phyloP scores from a whole-genome alignment of 2,329 filamentous ascomycete genomes.

The Penicillium sp. region DNA sequence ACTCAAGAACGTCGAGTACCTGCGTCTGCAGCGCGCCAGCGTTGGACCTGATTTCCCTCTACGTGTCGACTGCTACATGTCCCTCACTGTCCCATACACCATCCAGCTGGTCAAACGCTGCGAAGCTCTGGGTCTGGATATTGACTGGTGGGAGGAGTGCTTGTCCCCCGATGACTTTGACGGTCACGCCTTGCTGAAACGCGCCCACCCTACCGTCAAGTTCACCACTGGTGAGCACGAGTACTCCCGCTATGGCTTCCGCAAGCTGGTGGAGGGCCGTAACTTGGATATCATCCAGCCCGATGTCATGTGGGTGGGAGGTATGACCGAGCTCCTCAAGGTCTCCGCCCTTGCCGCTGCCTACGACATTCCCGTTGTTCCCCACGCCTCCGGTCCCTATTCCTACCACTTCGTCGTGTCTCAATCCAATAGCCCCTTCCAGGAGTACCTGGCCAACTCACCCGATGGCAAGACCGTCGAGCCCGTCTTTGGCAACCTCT shows the following conservation, averaged over 20 bases:
- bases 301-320: constrained; percentile 97
- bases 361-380: constrained; percentile 92
- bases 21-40: constrained; percentile 79
- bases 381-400: constrained; percentile 92
- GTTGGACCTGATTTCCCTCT: constrained; percentile 90
- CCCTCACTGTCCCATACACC: constrained; percentile 86
- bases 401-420: constrained; percentile 96
- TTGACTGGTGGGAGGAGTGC: constrained; percentile 98
- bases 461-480: constrained; percentile 86
- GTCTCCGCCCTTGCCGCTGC: constrained; percentile 86
- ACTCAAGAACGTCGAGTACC: constrained; percentile 86
- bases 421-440: constrained; percentile 90
- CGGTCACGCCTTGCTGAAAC: constrained; percentile 86
- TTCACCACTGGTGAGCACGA: constrained; percentile 97
- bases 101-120: constrained; percentile 87
- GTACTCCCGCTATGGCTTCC: constrained; percentile 91
- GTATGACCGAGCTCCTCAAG: constrained; percentile 87
- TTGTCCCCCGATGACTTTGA: constrained; percentile 89
- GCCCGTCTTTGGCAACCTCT: constrained; percentile 90
- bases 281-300: constrained; percentile 94
- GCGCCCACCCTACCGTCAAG: constrained; percentile 84
- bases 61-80: constrained; percentile 98
- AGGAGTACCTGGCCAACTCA: constrained; percentile 94
- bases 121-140: constrained; percentile 76
- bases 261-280: constrained; percentile 87